A percentile compares a stretch with the other conserved stretches of the same genome.
Evolutionary conservation across 345 rosid species (phyloP).

Genomic region (Aquilaria yunnanensis): DNA sequence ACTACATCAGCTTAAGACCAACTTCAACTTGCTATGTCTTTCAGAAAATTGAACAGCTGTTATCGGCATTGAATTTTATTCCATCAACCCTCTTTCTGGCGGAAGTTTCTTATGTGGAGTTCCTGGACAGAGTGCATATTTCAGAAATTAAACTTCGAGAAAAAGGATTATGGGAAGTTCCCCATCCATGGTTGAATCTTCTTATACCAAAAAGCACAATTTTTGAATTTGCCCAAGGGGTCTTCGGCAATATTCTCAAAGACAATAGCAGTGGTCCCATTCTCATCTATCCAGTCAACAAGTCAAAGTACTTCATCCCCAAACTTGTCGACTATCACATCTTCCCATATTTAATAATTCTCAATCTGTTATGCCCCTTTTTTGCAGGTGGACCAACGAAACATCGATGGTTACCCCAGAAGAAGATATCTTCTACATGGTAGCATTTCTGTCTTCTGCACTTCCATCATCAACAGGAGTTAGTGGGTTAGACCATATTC

Average conservation of each 20-base stretch:
- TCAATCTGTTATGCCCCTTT: not conserved
- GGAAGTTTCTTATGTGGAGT: slow-evolving; percentile 66
- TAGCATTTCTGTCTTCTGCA: slow-evolving; percentile 75
- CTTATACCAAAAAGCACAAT: slow-evolving; percentile 67
- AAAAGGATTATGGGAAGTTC: slow-evolving; percentile 88
- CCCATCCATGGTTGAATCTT: slow-evolving; percentile 97
- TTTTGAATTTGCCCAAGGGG: slow-evolving; percentile 41
- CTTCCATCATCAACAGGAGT: slow-evolving; percentile 54
- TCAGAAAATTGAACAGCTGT: slow-evolving; percentile 51
- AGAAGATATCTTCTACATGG: slow-evolving; percentile 71
- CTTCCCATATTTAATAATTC: not conserved
- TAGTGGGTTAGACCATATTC: slow-evolving; percentile 47
- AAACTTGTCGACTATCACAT: not conserved
- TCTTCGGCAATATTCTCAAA: slow-evolving; percentile 61
- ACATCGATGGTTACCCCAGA: slow-evolving; percentile 73
- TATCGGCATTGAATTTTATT: slow-evolving; percentile 61
- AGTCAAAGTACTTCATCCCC: slow-evolving; percentile 53
- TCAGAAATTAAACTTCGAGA: slow-evolving; percentile 62
- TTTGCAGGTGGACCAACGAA: slow-evolving; percentile 77
- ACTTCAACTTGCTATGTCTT: slow-evolving; percentile 3
- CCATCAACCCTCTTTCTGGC: slow-evolving; percentile 66
- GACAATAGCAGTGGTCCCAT: slow-evolving; percentile 76
- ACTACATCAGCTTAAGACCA: slow-evolving; percentile 3
- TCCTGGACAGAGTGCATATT: slow-evolving; percentile 81
- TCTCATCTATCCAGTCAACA: slow-evolving; percentile 79